These are phyloP conservation scores for Daldinia concentrica DNA, from an alignment of 495 filamentous ascomycete genomes.

Conservation along the genomic window DNA sequence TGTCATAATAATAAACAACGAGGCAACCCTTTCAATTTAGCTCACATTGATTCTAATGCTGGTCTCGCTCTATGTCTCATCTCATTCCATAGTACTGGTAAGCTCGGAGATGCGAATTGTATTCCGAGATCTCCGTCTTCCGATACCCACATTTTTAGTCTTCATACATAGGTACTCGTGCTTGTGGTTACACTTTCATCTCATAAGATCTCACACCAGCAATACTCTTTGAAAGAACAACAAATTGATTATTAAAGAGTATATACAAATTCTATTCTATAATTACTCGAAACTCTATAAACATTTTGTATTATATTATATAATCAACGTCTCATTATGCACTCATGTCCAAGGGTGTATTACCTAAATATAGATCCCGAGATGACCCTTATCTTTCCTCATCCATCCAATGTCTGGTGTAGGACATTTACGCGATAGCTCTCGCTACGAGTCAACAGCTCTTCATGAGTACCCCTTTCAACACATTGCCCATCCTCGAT, in stretches of 20 bases:
- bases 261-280: background rate
- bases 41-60: too few species aligned
- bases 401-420: conserved; percentile 51
- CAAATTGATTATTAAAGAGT: background rate
- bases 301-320: background rate
- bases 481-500: conserved; percentile 73
- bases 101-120: background rate
- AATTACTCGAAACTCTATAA: background rate
- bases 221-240: background rate
- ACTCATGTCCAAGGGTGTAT: background rate
- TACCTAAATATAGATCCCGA: background rate
- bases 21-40: too few species aligned
- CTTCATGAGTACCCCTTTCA: conserved; percentile 73
- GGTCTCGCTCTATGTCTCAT: too few species aligned
- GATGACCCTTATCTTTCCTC: conserved; percentile 1
- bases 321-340: background rate
- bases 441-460: conserved; percentile 67
- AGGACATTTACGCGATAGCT: conserved; percentile 66
- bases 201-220: background rate
- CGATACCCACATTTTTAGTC: background rate
- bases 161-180: background rate
- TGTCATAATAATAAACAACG: too few species aligned
- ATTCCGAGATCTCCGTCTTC: background rate
- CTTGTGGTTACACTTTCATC: background rate
- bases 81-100: background rate